phyloP scores from a whole-genome alignment of 495 filamentous ascomycete genomes.

The Hyaloscypha bicolor region DNA sequence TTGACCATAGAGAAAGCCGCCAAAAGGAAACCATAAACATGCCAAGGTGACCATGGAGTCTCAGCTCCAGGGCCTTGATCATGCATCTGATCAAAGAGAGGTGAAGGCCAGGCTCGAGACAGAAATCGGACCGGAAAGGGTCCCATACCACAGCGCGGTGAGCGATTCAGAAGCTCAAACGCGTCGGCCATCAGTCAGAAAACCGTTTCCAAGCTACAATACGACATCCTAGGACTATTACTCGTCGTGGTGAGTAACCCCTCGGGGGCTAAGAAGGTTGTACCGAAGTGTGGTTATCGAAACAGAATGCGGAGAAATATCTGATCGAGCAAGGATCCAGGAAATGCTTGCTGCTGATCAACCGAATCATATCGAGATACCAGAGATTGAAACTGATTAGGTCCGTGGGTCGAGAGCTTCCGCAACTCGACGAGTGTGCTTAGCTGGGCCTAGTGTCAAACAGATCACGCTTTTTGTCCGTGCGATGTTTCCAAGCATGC shows the following conservation, averaged over 20 bases:
- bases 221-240: neutral
- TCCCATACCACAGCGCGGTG: neutral
- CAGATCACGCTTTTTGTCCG: slow-evolving; percentile 21
- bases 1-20: neutral
- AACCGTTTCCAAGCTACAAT: slow-evolving; percentile 7
- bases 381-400: slow-evolving; percentile 8
- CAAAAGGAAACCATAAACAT: slow-evolving; percentile 3
- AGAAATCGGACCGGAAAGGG: neutral
- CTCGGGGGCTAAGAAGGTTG: slow-evolving; percentile 7
- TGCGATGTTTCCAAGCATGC: slow-evolving; percentile 26
- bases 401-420: slow-evolving; percentile 2
- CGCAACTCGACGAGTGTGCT: slow-evolving; percentile 4
- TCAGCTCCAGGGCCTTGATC: neutral
- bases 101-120: neutral
- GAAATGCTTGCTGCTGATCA: slow-evolving; percentile 2
- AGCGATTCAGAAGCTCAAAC: slow-evolving; percentile 15
- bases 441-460: slow-evolving; percentile 21
- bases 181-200: slow-evolving; percentile 13
- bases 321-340: neutral
- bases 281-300: slow-evolving; percentile 19
- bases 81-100: slow-evolving; percentile 1
- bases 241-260: neutral
- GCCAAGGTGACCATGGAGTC: slow-evolving; percentile 5
- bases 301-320: slow-evolving; percentile 27
- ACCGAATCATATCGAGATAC: slow-evolving; percentile 19